Percentiles rank a stretch among this genome's conserved stretches.
These are phyloP conservation scores for Candida verbasci DNA, from an alignment of 805 yeast species.

Conservation along the genomic window DNA sequence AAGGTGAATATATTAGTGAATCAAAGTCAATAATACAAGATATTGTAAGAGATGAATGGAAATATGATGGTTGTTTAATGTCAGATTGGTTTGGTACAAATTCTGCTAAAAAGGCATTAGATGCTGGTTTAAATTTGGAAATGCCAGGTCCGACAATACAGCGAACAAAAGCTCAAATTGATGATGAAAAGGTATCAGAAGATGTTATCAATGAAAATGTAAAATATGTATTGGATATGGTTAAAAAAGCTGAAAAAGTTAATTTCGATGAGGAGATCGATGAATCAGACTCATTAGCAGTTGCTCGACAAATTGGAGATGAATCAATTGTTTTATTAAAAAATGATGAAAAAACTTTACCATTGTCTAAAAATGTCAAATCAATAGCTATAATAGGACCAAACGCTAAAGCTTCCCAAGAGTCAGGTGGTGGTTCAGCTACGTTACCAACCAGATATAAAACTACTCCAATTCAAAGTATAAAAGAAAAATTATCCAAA, in stretches of 20 bases:
- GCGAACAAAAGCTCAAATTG: conserved; percentile 13
- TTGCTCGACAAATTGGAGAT: conserved; percentile 17
- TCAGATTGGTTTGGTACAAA: conserved; percentile 33
- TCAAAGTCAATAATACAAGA: conserved; percentile 18
- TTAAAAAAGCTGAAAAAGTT: conserved; percentile 16
- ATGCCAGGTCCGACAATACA: conserved; percentile 30
- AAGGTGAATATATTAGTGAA: conserved; percentile 27
- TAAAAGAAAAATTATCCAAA: conserved; percentile 12
- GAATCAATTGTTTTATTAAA: conserved; percentile 27
- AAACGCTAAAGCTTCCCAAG: conserved; percentile 24
- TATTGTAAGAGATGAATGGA: conserved; percentile 27
- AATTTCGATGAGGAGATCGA: conserved; percentile 18
- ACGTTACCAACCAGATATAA: conserved; percentile 20
- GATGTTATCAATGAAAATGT: conserved; percentile 26
- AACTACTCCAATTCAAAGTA: conserved; percentile 22
- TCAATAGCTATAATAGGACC: conserved; percentile 30
- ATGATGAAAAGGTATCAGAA: conserved; percentile 20
- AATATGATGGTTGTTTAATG: conserved; percentile 29
- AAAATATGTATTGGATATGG: conserved; percentile 20
- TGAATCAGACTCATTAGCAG: conserved; percentile 19
- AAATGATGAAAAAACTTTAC: conserved; percentile 22
- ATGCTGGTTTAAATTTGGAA: conserved; percentile 28
- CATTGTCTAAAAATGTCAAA: conserved; percentile 27
- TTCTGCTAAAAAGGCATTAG: conserved; percentile 21
- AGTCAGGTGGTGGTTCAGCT: conserved; percentile 33